phyloP scores from a whole-genome alignment of 2,329 filamentous ascomycete species.

The Paraphoma chrysanthemicola region DNA sequence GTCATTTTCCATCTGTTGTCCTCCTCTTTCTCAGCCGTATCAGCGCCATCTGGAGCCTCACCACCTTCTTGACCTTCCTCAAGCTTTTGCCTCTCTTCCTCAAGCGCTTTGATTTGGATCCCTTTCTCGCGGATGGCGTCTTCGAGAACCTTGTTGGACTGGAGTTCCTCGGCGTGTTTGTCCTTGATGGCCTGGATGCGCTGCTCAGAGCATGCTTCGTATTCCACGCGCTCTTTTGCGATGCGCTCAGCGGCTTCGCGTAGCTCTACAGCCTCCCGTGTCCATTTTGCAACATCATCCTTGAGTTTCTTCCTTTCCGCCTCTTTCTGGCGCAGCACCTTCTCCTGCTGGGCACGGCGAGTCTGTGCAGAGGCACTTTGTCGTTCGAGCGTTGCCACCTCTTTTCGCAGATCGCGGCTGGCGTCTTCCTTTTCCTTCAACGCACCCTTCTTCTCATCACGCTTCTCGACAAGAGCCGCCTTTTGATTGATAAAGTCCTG shows the following conservation, averaged over 20 bases:
- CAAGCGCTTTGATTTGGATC: constrained; percentile 74
- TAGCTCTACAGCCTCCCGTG: constrained; percentile 67
- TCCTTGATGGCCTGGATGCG: constrained; percentile 51
- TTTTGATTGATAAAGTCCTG: constrained; percentile 57
- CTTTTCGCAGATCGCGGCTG: constrained; percentile 81
- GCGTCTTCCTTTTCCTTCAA: constrained; percentile 91
- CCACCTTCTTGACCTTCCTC: constrained; percentile 52
- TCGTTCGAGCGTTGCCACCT: constrained; percentile 80
- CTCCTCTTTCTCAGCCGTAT: constrained; percentile 52
- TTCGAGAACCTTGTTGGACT: constrained; percentile 68
- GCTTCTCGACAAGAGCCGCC: constrained; percentile 70
- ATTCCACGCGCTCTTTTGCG: constrained; percentile 46
- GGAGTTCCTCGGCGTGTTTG: constrained; percentile 51
- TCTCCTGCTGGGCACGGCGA: constrained; percentile 79
- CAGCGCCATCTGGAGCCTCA: constrained; percentile 49
- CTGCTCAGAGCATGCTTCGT: constrained; percentile 44
- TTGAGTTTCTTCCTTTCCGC: constrained; percentile 72
- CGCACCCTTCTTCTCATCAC: constrained; percentile 77
- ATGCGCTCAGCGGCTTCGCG: constrained; percentile 60
- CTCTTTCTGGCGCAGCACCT: constrained; percentile 71
- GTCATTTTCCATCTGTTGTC: constrained; percentile 64
- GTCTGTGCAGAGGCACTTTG: constrained; percentile 82
- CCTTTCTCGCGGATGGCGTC: constrained; percentile 75
- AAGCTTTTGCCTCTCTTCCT: constrained; percentile 69
- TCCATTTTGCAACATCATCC: constrained; percentile 74